A percentile compares a stretch with the other conserved stretches of the same genome.
These are phyloP conservation scores for sunflower (Helianthus annuus) DNA, from an alignment of 129 eudicot species.

Conservation along the genomic window DNA sequence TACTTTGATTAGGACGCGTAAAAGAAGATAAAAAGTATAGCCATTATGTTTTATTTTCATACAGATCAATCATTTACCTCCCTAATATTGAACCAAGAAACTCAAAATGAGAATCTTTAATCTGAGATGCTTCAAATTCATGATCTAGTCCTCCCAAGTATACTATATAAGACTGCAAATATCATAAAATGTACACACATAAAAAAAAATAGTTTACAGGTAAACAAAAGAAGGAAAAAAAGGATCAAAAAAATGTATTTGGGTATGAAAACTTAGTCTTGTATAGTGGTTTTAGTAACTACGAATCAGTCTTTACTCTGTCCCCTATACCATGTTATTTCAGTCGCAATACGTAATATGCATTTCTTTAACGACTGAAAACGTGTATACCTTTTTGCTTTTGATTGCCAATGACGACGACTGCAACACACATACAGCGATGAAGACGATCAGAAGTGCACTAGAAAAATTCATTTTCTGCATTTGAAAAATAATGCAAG, in stretches of 20 bases:
- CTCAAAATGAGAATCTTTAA: slow-evolving; percentile 46
- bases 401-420: slow-evolving; percentile 19
- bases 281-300: no score
- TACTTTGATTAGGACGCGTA: neutral
- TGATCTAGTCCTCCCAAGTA: slow-evolving; percentile 68
- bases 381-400: slow-evolving; percentile 24
- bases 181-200: neutral
- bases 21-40: neutral
- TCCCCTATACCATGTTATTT: no score
- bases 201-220: neutral
- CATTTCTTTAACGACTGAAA: no score
- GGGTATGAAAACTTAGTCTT: neutral
- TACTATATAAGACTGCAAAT: slow-evolving; percentile 62
- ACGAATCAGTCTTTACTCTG: no score
- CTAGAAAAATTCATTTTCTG: slow-evolving; percentile 15
- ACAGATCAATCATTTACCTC: slow-evolving; percentile 35
- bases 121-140: slow-evolving; percentile 36
- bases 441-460: slow-evolving; percentile 18
- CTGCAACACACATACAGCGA: slow-evolving; percentile 13
- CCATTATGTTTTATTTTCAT: neutral
- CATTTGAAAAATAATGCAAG: neutral
- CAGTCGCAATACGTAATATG: no score
- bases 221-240: neutral
- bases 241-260: neutral
- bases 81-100: slow-evolving; percentile 57